Percentiles rank a stretch among this genome's conserved stretches.
Evolutionary conservation across 2,329 filamentous ascomycete species (phyloP).

Genomic region (Cladorrhinum sp.): DNA sequence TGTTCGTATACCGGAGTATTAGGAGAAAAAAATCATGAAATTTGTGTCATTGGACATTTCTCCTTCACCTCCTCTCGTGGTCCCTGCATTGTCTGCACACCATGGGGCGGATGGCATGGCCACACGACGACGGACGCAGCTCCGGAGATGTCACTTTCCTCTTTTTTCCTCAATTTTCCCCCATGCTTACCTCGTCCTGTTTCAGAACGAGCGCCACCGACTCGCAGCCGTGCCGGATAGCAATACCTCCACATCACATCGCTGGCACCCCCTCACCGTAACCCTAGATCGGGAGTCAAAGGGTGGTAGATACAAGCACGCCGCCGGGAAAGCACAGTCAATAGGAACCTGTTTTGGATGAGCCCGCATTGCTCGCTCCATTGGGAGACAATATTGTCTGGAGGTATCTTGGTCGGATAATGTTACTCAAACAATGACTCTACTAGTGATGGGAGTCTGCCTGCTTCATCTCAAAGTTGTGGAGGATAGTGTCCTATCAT

Average conservation of each 20-base stretch:
- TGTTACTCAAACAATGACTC: background rate
- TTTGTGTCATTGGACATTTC: background rate
- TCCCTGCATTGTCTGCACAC: constrained; percentile 3
- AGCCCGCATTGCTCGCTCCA: constrained; percentile 14
- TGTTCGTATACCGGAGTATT: background rate
- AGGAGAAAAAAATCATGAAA: background rate
- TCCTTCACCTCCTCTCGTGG: background rate
- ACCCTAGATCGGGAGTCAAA: background rate
- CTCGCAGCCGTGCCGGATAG: background rate
- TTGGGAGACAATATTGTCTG: background rate
- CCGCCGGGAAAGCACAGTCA: background rate
- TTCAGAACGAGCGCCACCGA: constrained; percentile 3
- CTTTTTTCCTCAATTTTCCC: background rate
- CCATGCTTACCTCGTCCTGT: constrained; percentile 1
- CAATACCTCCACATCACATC: background rate
- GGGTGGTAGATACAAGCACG: background rate
- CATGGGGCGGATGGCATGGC: background rate
- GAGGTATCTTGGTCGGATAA: too few species aligned
- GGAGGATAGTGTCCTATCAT: background rate
- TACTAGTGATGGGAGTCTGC: too few species aligned
- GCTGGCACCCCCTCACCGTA: background rate
- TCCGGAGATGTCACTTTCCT: constrained; percentile 5
- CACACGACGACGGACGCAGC: background rate
- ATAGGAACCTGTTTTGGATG: background rate
- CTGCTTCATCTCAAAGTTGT: too few species aligned